Evolutionary conservation across 306 rosid genomes (phyloP).

Genomic region (Sindora glabra): DNA sequence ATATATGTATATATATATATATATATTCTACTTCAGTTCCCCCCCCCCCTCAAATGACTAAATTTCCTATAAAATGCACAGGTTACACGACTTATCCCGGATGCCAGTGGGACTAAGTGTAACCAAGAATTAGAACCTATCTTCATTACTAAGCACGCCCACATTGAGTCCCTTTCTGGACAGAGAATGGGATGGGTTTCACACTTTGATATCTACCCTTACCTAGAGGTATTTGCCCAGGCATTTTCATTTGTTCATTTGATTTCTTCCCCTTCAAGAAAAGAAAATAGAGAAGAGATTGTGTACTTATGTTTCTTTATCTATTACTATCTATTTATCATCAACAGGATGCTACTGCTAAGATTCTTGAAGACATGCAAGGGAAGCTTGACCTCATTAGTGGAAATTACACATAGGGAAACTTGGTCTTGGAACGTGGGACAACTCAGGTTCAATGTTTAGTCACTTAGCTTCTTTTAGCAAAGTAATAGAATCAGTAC

Average conservation of each 20-base stretch:
- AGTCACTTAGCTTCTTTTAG: no score
- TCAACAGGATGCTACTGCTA: constrained; percentile 59
- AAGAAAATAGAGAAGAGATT: background rate
- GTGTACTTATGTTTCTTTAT: background rate
- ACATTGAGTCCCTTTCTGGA: constrained; percentile 72
- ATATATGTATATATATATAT: constrained; percentile 1
- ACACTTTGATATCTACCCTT: constrained; percentile 81
- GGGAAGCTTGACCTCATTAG: constrained; percentile 77
- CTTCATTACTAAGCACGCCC: constrained; percentile 61
- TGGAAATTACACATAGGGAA: constrained; percentile 93
- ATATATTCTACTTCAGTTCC: background rate
- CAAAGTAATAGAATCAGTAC: no score
- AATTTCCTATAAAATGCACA: constrained; percentile 1
- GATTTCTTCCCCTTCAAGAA: background rate
- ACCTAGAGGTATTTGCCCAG: constrained; percentile 69
- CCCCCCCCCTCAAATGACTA: background rate
- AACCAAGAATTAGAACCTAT: constrained; percentile 59
- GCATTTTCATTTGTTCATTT: constrained; percentile 21
- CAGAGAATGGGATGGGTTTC: constrained; percentile 83
- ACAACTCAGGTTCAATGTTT: constrained; percentile 58
- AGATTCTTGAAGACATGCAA: constrained; percentile 57
- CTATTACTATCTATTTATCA: background rate
- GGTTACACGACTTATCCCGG: constrained; percentile 43
- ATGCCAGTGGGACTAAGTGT: constrained; percentile 39
- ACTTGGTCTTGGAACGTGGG: constrained; percentile 85